Evolutionary conservation across 1,139 yeast species (phyloP).

Genomic region (Protomyces lactucae-debilis): DNA sequence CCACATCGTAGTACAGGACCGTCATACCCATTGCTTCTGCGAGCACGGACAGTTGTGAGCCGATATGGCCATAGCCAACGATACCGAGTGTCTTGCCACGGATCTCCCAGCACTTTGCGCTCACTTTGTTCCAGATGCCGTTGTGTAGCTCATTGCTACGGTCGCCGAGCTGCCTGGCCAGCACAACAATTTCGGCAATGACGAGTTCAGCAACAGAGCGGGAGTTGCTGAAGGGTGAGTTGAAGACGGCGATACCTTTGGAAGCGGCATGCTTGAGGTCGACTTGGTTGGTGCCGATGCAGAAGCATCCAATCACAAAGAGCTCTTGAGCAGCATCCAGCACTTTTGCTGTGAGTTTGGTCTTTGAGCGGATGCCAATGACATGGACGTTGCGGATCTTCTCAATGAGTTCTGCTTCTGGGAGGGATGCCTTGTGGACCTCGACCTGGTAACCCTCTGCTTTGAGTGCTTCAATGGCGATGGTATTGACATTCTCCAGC

Average conservation of each 20-base stretch:
- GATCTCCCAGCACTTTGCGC: conserved; percentile 96
- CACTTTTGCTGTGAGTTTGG: conserved; percentile 74
- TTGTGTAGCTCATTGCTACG: conserved; percentile 94
- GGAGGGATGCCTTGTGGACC: conserved; percentile 79
- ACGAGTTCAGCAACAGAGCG: conserved; percentile 98
- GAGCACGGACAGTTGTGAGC: conserved; percentile 89
- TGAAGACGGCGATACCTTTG: conserved; percentile 92
- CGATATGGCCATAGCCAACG: conserved; percentile 97
- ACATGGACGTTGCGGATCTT: conserved; percentile 93
- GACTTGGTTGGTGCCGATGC: conserved; percentile 98
- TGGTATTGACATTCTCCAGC: conserved; percentile 85
- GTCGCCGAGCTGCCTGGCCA: conserved; percentile 96
- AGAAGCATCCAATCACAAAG: conserved; percentile 93
- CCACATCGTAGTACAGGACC: conserved; percentile 85
- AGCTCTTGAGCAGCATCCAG: conserved; percentile 82
- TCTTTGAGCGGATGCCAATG: conserved; percentile 95
- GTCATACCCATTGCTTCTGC: conserved; percentile 99
- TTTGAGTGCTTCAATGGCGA: conserved; percentile 80
- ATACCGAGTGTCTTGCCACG: conserved; percentile 98
- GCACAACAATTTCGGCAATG: conserved; percentile 85
- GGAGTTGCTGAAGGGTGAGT: conserved; percentile 97
- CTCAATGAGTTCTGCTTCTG: conserved; percentile 91
- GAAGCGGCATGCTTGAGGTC: conserved; percentile 88
- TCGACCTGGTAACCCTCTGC: conserved; percentile 96
- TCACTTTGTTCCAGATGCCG: conserved; percentile 97